phyloP scores from a whole-genome alignment of 352 stramenopile genomes.

The Globisporangium nunn region DNA sequence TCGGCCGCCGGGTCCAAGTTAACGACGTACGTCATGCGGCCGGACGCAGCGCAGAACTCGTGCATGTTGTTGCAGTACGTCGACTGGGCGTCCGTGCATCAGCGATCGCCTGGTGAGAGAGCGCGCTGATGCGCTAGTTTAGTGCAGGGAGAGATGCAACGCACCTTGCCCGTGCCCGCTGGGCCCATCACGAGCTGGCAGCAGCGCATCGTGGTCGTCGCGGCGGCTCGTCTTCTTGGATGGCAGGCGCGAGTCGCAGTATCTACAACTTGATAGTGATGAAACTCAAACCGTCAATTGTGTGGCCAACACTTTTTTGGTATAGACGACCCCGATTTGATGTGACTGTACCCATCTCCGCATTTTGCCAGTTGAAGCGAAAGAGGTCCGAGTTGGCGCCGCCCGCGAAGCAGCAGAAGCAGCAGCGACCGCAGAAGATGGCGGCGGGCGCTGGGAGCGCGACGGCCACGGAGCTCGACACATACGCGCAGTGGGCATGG shows the following conservation, averaged over 20 bases:
- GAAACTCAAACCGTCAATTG: neutral
- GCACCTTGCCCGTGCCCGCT: slow-evolving; percentile 87
- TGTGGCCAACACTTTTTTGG: neutral
- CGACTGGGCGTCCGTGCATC: slow-evolving; percentile 35
- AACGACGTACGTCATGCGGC: slow-evolving; percentile 90
- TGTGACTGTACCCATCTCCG: too few species aligned
- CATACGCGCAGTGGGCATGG: slow-evolving; percentile 44
- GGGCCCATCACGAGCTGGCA: slow-evolving; percentile 91
- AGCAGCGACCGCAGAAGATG: neutral
- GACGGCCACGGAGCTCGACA: slow-evolving; percentile 27
- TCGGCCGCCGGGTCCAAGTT: slow-evolving; percentile 96
- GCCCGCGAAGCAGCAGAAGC: too few species aligned
- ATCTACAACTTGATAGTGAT: neutral
- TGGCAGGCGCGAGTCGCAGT: neutral
- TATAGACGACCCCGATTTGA: neutral
- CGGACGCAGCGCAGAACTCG: slow-evolving; percentile 82
- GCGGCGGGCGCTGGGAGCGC: neutral
- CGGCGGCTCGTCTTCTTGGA: neutral
- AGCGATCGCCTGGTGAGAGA: neutral
- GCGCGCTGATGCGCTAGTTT: neutral
- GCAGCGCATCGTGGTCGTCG: slow-evolving; percentile 51
- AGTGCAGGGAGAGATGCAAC: neutral
- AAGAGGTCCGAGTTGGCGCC: too few species aligned
- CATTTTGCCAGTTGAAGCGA: too few species aligned
- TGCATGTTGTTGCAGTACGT: slow-evolving; percentile 93